Base-by-base conservation (phyloP, 78 protist species). In the Salpingoeca rosetta region DNA sequence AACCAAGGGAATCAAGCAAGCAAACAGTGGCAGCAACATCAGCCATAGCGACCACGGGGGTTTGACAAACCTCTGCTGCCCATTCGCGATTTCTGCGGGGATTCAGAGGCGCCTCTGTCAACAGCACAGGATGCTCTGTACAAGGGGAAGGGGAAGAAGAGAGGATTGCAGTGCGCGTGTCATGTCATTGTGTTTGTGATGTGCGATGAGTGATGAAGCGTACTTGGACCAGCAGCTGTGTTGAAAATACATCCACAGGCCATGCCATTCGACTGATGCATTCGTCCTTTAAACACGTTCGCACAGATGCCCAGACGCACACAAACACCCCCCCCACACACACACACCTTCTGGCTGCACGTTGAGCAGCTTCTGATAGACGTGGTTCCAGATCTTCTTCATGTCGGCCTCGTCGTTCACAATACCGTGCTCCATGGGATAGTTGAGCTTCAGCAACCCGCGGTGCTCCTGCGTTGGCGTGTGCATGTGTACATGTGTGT, bases 351-450 rank as follows among this genome's bases (percentile, higher is more conserved):
- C 97, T 31, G 98, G 96, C 35, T 89, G 89, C 0, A 92, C 93
- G 28, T 96, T 81, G 25, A 96, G 93, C 88, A 93, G 96, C 74
- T 91, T 93, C 83, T 86, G 89, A 89, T 95, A 95, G 31, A 95
- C 88, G 88, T 97, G 95, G 76, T 92, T 92, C 98, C 98, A 97
- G 37, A 98, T 43, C 85, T 86, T 87, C 89, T 95, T 97, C 97
- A 97, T 94, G 87, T 94, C 96, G 75, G 90, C 98, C 99, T 98
- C 96, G 90, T 96, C 91, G 75, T 90, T 88, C 31, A 98, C 96
- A 89, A 97, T 87, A 56, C 99, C 99, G 94, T 95, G 97, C 88
- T 95, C 97, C 74, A 97, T 95, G 65, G 99, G 99, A 85, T 92
- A 92, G 65, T 87, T 82, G 44, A 91, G 89, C 78, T 82, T 80